Evolutionary conservation across 805 yeast genomes (phyloP).

Genomic region (Wickerhamiella azyma): DNA sequence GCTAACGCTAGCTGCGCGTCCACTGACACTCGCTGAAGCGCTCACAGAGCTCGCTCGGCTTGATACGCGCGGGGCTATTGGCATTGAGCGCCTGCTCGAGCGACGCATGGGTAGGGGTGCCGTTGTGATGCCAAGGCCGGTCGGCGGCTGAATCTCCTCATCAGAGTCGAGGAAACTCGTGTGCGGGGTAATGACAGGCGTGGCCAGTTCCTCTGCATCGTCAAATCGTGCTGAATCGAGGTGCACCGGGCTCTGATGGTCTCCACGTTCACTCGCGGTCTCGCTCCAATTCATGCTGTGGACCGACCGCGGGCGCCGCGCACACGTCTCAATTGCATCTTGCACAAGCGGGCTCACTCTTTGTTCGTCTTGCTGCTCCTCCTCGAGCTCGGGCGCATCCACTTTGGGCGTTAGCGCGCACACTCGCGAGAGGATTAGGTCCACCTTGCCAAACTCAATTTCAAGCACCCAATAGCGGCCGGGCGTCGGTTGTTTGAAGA

Average conservation of each 20-base stretch:
- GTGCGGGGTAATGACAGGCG: background rate
- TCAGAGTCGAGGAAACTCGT: slow-evolving; percentile 1
- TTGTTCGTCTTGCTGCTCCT: background rate
- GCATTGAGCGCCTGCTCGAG: background rate
- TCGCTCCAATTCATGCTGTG: background rate
- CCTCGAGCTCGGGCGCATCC: background rate
- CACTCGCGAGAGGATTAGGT: slow-evolving; percentile 11
- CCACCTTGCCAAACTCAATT: slow-evolving; percentile 12
- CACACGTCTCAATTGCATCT: slow-evolving; percentile 10
- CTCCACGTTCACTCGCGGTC: background rate
- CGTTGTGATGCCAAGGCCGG: background rate
- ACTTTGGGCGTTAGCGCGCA: slow-evolving; percentile 9
- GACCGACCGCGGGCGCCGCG: slow-evolving; percentile 3
- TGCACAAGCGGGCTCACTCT: slow-evolving; percentile 3
- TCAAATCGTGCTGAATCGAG: background rate
- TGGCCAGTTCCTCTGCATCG: background rate
- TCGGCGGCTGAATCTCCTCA: background rate
- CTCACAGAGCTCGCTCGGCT: background rate
- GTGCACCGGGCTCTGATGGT: background rate
- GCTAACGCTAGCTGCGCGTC: too few relatives aligned
- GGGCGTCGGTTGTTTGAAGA: slow-evolving; percentile 17
- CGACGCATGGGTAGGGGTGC: background rate
- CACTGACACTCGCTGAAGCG: too few relatives aligned
- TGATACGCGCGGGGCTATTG: background rate
- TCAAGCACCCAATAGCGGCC: slow-evolving; percentile 18